Conservation (phyloP, 2,329 filamentous ascomycete species). For the Hypoxylon sp. region DNA sequence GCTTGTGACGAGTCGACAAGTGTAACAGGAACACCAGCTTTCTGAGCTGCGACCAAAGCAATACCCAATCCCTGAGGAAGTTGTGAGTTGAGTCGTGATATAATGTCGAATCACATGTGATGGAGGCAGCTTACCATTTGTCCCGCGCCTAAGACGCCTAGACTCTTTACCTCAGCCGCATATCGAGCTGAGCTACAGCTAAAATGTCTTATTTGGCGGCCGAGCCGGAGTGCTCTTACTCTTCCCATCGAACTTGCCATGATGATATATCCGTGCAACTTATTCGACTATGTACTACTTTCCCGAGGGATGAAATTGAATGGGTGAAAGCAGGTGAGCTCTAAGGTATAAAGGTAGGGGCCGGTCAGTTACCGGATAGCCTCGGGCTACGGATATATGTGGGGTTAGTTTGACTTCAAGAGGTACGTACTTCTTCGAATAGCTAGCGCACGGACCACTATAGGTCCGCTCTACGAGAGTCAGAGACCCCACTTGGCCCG, state of each 20-base stretch:
- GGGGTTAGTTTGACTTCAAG: conserved; percentile 20
- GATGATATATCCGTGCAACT: conserved; percentile 30
- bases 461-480: too few species aligned
- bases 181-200: conserved; percentile 74
- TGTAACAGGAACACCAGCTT: conserved; percentile 85
- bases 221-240: conserved; percentile 56
- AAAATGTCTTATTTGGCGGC: conserved; percentile 71
- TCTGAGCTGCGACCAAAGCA: conserved; percentile 91
- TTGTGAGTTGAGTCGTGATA: conserved; percentile 47
- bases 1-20: conserved; percentile 87
- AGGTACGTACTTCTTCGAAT: background rate
- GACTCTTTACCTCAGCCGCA: conserved; percentile 82
- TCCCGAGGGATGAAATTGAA: background rate
- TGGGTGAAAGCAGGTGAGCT: conserved; percentile 28
- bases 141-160: conserved; percentile 94
- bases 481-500: background rate
- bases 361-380: conserved; percentile 48
- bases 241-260: conserved; percentile 61
- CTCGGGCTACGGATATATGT: conserved; percentile 52
- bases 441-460: conserved; percentile 18
- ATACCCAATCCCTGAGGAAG: conserved; percentile 86
- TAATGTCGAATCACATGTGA: conserved; percentile 56
- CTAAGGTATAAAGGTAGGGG: conserved; percentile 7
- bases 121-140: conserved; percentile 81
- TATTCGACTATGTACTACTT: conserved; percentile 8